These are phyloP conservation scores for Brassica nigra DNA, from an alignment of 345 rosid species.

Conservation along the genomic window DNA sequence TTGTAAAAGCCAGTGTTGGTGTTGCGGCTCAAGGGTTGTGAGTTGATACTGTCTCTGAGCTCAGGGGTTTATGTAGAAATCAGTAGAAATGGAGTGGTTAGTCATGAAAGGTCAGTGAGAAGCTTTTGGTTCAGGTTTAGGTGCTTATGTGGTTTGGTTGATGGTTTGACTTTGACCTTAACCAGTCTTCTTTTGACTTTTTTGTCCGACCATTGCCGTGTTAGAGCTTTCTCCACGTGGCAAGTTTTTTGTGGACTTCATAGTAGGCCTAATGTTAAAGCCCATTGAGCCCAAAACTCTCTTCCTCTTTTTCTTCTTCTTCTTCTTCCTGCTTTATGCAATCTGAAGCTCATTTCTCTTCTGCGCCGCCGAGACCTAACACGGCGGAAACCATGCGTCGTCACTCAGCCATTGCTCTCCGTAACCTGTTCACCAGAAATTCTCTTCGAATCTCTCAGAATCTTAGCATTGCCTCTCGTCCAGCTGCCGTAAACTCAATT, in stretches of 20 bases:
- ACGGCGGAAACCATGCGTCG: constrained; percentile 41
- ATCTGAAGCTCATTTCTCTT: neutral
- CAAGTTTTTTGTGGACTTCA: neutral
- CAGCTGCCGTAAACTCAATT: constrained; percentile 14
- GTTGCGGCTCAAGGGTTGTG: neutral
- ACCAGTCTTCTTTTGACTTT: constrained; percentile 6
- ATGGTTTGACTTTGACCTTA: constrained; percentile 15
- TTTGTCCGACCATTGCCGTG: neutral
- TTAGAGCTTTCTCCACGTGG: neutral
- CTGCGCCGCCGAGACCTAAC: constrained; percentile 30
- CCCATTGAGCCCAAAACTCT: constrained; percentile 14
- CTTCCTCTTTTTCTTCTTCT: neutral
- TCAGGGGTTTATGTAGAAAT: constrained; percentile 8
- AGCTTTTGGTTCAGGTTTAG: constrained; percentile 19
- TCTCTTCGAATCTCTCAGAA: constrained; percentile 34
- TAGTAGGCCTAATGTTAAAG: neutral
- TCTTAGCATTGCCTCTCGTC: constrained; percentile 21
- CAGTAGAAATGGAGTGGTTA: constrained; percentile 47
- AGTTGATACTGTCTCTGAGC: constrained; percentile 6
- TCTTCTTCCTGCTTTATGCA: neutral
- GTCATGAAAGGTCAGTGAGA: constrained; percentile 18
- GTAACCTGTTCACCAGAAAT: constrained; percentile 38
- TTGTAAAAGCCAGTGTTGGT: neutral
- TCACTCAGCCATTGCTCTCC: constrained; percentile 45
- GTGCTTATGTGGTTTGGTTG: constrained; percentile 46